A percentile compares a stretch with the other conserved stretches of the same genome.
Evolutionary conservation across 805 yeast genomes (phyloP).

Genomic region (Starmerella ratchasimensis): DNA sequence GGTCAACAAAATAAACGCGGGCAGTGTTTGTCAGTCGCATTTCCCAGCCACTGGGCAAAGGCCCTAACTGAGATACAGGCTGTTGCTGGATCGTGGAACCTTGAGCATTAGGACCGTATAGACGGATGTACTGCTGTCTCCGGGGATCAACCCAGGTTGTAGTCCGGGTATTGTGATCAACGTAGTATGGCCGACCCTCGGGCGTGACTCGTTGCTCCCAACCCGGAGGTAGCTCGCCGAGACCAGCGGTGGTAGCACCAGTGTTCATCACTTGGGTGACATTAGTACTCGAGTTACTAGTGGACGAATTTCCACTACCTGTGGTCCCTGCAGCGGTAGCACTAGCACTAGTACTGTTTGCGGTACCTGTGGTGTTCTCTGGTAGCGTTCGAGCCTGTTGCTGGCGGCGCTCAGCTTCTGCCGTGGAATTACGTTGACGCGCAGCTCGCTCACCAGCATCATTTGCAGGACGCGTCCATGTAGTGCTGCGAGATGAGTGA

Average conservation of each 20-base stretch:
- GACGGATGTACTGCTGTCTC: slow-evolving; percentile 94
- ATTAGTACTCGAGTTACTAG: not conserved
- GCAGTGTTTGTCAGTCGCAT: slow-evolving; percentile 99
- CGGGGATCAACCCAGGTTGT: slow-evolving; percentile 99
- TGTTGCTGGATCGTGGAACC: slow-evolving; percentile 90
- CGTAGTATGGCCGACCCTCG: slow-evolving; percentile 96
- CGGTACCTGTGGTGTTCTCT: slow-evolving; percentile 27
- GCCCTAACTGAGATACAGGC: slow-evolving; percentile 94
- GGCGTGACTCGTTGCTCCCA: slow-evolving; percentile 99
- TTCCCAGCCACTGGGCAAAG: slow-evolving; percentile 98
- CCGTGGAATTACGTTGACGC: slow-evolving; percentile 40
- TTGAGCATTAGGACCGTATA: slow-evolving; percentile 61
- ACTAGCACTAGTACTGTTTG: not conserved
- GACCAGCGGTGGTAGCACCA: slow-evolving; percentile 86
- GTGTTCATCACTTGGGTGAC: slow-evolving; percentile 42
- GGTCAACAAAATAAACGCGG: slow-evolving; percentile 96
- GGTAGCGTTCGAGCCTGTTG: slow-evolving; percentile 86
- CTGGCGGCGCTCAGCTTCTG: slow-evolving; percentile 81
- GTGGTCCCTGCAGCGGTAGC: slow-evolving; percentile 20
- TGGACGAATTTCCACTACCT: slow-evolving; percentile 20
- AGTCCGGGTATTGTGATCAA: slow-evolving; percentile 97
- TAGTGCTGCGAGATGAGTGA: slow-evolving; percentile 92
- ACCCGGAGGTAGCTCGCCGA: slow-evolving; percentile 95
- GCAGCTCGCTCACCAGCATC: slow-evolving; percentile 67
- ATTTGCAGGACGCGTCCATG: slow-evolving; percentile 92